These are phyloP conservation scores for Plasmodium gonderi DNA, from an alignment of 169 alveolate genomes.

Conservation along the genomic window DNA sequence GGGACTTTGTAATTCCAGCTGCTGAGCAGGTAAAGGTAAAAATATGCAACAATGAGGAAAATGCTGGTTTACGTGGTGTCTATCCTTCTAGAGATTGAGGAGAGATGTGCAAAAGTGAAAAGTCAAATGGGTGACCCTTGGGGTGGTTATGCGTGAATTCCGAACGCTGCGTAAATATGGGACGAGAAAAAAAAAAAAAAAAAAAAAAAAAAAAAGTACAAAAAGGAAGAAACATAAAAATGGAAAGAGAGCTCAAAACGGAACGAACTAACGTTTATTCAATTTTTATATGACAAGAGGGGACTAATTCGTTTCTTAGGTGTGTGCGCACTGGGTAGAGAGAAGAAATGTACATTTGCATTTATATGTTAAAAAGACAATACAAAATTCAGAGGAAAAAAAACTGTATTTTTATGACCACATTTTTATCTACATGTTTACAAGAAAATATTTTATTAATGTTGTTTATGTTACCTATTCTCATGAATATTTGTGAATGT, in stretches of 20 bases:
- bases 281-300: no score
- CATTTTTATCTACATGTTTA: no score
- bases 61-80: not conserved
- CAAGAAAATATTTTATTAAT: no score
- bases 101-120: not conserved
- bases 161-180: not conserved
- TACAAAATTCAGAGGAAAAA: no score
- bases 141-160: not conserved
- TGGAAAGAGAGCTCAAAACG: not conserved
- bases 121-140: not conserved
- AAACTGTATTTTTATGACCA: no score
- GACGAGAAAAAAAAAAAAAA: not conserved
- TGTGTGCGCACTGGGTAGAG: no score
- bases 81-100: not conserved
- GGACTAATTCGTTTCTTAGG: no score
- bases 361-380: no score
- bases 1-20: conserved; percentile 70
- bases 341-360: no score
- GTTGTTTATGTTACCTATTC: no score
- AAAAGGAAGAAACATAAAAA: not conserved
- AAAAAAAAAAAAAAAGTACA: not conserved
- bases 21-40: conserved; percentile 53
- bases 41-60: conserved; percentile 27
- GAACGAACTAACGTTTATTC: no score
- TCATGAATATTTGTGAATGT: no score